Evolutionary conservation across 495 filamentous ascomycete species (phyloP).

Genomic region (Neurospora sp.): DNA sequence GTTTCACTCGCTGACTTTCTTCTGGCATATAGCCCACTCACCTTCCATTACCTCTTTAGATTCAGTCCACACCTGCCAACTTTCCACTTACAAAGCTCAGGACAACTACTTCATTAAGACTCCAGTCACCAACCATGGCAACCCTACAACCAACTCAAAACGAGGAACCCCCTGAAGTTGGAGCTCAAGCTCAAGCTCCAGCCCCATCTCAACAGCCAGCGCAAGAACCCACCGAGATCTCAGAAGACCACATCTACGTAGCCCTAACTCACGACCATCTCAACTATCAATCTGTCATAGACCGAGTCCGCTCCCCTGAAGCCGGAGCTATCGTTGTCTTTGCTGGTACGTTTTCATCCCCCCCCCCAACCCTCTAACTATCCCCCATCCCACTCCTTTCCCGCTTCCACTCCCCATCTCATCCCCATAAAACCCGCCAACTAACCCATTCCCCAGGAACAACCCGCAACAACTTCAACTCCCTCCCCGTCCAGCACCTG

Average conservation of each 20-base stretch:
- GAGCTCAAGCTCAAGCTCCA: not conserved
- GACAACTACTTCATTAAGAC: not conserved
- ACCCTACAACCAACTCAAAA: not conserved
- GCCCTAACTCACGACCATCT: conserved; percentile 57
- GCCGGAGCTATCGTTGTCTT: conserved; percentile 89
- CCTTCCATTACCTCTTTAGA: not conserved
- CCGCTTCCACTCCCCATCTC: not conserved
- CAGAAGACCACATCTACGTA: conserved; percentile 33
- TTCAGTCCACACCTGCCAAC: not conserved
- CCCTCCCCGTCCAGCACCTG: conserved; percentile 64
- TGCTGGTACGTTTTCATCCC: conserved; percentile 41
- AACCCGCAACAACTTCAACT: conserved; percentile 73
- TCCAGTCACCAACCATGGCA: not conserved
- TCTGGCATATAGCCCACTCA: not conserved
- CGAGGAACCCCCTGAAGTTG: not conserved
- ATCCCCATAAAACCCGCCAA: not conserved
- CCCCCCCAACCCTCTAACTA: not conserved
- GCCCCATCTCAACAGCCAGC: not conserved
- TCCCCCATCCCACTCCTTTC: not conserved
- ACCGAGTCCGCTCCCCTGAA: conserved; percentile 61
- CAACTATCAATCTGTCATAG: conserved; percentile 46
- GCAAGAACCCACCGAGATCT: conserved; percentile 10
- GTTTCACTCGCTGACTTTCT: not conserved
- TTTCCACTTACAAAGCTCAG: not conserved
- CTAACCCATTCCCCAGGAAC: conserved; percentile 45